Conservation (phyloP, 2,329 filamentous ascomycete species). For the Saccharata proteae region DNA sequence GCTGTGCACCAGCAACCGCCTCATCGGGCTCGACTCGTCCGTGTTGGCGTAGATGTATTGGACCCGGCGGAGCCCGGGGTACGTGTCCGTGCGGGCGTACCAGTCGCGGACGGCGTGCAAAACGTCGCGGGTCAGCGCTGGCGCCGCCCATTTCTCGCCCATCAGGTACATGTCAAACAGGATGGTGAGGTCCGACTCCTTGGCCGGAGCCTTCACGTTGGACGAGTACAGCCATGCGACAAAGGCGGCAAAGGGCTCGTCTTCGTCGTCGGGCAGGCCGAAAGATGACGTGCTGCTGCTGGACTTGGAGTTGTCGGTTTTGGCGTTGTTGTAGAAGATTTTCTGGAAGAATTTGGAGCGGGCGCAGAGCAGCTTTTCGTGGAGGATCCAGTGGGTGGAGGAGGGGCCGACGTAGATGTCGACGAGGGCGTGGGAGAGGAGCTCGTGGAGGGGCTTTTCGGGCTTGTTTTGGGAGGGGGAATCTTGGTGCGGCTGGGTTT, state of each 20-base stretch:
- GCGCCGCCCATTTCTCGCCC: conserved; percentile 40
- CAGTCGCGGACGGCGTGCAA: conserved; percentile 38
- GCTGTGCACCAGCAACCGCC: conserved; percentile 35
- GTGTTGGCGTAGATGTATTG: conserved; percentile 42
- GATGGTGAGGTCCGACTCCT: conserved; percentile 37
- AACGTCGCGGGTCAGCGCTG: conserved; percentile 34
- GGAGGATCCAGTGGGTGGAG: conserved; percentile 43
- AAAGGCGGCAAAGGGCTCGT: conserved; percentile 38
- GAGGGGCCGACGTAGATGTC: conserved; percentile 44
- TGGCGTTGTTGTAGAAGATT: conserved; percentile 33
- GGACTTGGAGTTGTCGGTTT: conserved; percentile 17
- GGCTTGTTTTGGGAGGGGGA: conserved; percentile 1
- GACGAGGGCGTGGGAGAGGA: conserved; percentile 42
- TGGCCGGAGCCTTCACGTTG: conserved; percentile 33
- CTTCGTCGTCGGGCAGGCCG: conserved; percentile 41
- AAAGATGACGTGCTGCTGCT: conserved; percentile 18
- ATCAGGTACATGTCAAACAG: conserved; percentile 45
- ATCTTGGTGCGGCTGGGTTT: not conserved
- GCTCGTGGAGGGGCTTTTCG: conserved; percentile 21
- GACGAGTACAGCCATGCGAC: conserved; percentile 43
- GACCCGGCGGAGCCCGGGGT: conserved; percentile 40
- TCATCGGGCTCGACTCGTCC: conserved; percentile 33
- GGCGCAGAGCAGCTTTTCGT: conserved; percentile 44
- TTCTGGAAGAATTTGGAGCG: conserved; percentile 42
- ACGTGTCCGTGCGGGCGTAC: conserved; percentile 41